phyloP scores from a whole-genome alignment of 805 yeast genomes.

The Yamadazyma laniorum region DNA sequence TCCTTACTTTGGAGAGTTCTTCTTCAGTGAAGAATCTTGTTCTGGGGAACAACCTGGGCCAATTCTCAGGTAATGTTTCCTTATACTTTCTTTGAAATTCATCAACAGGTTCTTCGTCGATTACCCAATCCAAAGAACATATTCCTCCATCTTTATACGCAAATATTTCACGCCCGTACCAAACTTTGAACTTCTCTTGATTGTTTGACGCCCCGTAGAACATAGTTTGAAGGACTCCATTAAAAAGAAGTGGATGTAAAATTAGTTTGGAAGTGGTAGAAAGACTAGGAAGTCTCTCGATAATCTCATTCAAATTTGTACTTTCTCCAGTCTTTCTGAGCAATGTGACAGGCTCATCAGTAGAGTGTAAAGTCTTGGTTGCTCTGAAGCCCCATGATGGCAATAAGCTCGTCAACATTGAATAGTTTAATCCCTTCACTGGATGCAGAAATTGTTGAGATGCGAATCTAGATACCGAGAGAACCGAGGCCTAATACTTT shows the following conservation, averaged over 20 bases:
- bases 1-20: conserved; percentile 38
- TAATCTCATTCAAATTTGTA: background rate
- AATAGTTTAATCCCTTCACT: too few relatives aligned
- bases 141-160: conserved; percentile 64
- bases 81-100: conserved; percentile 24
- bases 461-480: too few relatives aligned
- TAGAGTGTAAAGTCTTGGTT: conserved; percentile 23
- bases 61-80: conserved; percentile 34
- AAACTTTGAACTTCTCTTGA: conserved; percentile 51
- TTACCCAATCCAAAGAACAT: conserved; percentile 70
- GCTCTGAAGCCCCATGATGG: conserved; percentile 42
- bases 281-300: conserved; percentile 1
- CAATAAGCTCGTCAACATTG: conserved; percentile 2
- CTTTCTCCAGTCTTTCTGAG: conserved; percentile 1
- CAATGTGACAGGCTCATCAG: conserved; percentile 12
- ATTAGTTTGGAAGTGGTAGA: conserved; percentile 34
- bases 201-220: conserved; percentile 58
- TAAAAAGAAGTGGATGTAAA: conserved; percentile 61
- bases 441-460: background rate
- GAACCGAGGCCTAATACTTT: too few relatives aligned
- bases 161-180: conserved; percentile 72
- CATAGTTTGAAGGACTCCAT: conserved; percentile 78
- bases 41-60: conserved; percentile 44
- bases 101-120: conserved; percentile 19
- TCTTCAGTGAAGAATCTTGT: conserved; percentile 50